Percentiles rank a stretch among this genome's conserved stretches.
These are phyloP conservation scores for Entonaema liquescens DNA, from an alignment of 495 filamentous ascomycete species.

Conservation along the genomic window DNA sequence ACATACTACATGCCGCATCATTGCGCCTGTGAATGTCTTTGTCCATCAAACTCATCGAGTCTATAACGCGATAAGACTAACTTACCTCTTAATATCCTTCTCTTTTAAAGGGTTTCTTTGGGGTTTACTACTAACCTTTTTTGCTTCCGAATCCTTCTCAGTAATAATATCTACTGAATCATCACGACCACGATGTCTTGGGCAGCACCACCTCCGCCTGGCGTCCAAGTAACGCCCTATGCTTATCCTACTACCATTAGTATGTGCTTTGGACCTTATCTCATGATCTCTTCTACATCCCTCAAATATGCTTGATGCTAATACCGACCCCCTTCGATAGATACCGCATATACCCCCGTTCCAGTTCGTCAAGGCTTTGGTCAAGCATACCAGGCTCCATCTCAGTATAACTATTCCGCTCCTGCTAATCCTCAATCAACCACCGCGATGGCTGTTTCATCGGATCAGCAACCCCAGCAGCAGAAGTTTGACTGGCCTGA, in stretches of 20 bases:
- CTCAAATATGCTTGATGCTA: slow-evolving; percentile 19
- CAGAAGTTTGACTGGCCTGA: slow-evolving; percentile 78
- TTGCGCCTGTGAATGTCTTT: slow-evolving; percentile 17
- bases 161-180: not conserved
- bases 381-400: slow-evolving; percentile 48
- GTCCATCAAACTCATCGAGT: slow-evolving; percentile 6
- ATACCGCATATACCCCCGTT: slow-evolving; percentile 62
- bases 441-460: slow-evolving; percentile 30
- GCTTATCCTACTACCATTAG: slow-evolving; percentile 39
- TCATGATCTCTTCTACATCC: not conserved
- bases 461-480: slow-evolving; percentile 49
- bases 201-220: slow-evolving; percentile 47
- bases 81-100: not conserved
- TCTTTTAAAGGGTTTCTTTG: slow-evolving; percentile 5
- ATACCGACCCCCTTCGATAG: slow-evolving; percentile 41
- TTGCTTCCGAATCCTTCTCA: not conserved
- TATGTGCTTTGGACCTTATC: slow-evolving; percentile 28
- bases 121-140: slow-evolving; percentile 27
- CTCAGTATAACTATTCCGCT: slow-evolving; percentile 42
- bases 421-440: slow-evolving; percentile 46
- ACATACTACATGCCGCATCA: slow-evolving; percentile 8
- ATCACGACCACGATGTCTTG: slow-evolving; percentile 42
- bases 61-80: slow-evolving; percentile 2
- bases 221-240: slow-evolving; percentile 47
- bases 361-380: slow-evolving; percentile 56